Conservation (phyloP, 306 rosid species). For the Quercus engelmannii region DNA sequence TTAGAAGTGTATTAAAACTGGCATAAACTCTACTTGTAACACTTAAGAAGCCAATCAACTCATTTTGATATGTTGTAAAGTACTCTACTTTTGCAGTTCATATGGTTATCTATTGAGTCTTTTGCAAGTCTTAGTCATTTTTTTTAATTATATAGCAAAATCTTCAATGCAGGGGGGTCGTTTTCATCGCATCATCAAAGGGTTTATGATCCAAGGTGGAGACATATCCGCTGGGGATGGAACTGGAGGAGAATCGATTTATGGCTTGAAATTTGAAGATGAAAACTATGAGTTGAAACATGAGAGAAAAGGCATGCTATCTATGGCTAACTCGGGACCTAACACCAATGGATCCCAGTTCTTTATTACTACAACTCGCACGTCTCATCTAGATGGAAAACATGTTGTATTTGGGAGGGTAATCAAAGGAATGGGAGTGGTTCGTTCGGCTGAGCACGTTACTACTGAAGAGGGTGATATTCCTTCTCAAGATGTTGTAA, state of each 20-base stretch:
- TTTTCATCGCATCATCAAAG: conserved; percentile 73
- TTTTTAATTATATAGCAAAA: neutral
- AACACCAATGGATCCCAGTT: conserved; percentile 71
- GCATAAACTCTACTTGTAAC: neutral
- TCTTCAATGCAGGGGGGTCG: conserved; percentile 31
- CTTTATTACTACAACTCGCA: conserved; percentile 45
- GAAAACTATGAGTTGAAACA: conserved; percentile 71
- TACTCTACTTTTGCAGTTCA: neutral
- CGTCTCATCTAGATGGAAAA: conserved; percentile 72
- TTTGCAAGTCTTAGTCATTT: neutral
- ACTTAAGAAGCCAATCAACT: neutral
- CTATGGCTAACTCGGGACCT: conserved; percentile 70
- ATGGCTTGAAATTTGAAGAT: conserved; percentile 63
- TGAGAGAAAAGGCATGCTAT: conserved; percentile 68
- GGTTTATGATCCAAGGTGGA: conserved; percentile 84
- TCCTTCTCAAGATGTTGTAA: conserved; percentile 40
- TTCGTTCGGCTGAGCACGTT: conserved; percentile 55
- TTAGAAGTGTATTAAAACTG: no score
- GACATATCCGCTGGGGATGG: conserved; percentile 65
- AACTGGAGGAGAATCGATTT: conserved; percentile 75
- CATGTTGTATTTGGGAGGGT: conserved; percentile 78
- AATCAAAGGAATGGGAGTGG: conserved; percentile 70
- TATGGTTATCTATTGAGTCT: neutral
- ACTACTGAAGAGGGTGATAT: conserved; percentile 36
- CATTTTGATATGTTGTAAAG: neutral